These are phyloP conservation scores for Diaporthe nobilis DNA, from an alignment of 2,329 filamentous ascomycete species.

Conservation along the genomic window DNA sequence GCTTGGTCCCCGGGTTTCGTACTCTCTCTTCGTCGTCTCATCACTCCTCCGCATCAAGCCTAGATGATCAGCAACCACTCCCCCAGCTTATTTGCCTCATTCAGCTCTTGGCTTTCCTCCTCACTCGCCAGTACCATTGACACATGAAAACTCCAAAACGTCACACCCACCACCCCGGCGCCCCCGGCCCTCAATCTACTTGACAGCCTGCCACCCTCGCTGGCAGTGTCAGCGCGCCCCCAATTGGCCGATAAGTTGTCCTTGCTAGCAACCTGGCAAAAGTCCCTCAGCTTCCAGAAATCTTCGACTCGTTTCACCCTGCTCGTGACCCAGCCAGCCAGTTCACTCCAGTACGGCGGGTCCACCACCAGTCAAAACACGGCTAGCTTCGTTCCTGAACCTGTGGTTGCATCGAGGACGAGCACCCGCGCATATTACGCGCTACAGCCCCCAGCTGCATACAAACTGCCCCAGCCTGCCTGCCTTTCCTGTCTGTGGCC, in stretches of 20 bases:
- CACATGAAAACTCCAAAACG: constrained; percentile 32
- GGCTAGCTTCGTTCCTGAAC: constrained; percentile 22
- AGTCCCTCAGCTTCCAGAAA: constrained; percentile 25
- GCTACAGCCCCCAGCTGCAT: neutral
- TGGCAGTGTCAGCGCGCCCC: neutral
- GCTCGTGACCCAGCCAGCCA: constrained; percentile 28
- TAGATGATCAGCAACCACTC: constrained; percentile 23
- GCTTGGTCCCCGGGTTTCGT: neutral
- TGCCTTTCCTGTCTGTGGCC: constrained; percentile 1
- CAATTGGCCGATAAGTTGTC: constrained; percentile 9
- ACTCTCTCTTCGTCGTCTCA: constrained; percentile 12
- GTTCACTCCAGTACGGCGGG: constrained; percentile 6
- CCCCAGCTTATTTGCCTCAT: constrained; percentile 4
- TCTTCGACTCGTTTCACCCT: constrained; percentile 28
- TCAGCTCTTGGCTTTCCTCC: constrained; percentile 2
- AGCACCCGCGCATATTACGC: neutral
- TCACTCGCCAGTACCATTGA: constrained; percentile 28
- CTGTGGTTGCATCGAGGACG: constrained; percentile 17
- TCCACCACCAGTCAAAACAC: constrained; percentile 25
- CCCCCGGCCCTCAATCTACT: neutral
- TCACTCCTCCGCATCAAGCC: constrained; percentile 15
- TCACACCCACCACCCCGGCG: constrained; percentile 6
- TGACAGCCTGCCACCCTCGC: neutral
- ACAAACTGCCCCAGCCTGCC: neutral
- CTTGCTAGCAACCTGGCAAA: constrained; percentile 12